Base-by-base conservation (phyloP, 768 basidiomycete species). In the Brasilioporus rufonigricans region DNA sequence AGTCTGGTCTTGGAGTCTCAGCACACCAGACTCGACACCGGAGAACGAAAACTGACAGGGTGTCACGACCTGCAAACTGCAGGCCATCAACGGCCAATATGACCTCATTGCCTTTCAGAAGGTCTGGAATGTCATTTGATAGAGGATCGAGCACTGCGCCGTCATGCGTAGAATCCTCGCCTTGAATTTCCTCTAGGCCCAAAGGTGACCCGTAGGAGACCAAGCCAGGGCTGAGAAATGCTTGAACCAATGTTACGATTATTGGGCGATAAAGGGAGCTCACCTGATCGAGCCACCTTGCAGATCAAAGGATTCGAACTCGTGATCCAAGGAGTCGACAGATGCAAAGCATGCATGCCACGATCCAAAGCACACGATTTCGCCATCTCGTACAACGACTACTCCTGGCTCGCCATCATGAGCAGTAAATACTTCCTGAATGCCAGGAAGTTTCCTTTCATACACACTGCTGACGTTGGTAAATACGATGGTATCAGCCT, bases 1-100 rank as follows among this genome's bases (percentile, higher is more conserved):
- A 89, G 75, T 38, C 90, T 93, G 60, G n/a, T 52, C 12, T 18
- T 19, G 26, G 21, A 27, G 31, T 55, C 5, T 66, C 40, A 47
- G 61, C 19, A 48, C 10, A 43, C 18, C 12, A 23, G 33, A 38
- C 18, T 19, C 5, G 3, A 10, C 26, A 27, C 61, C 36, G 52
- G 48, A n/a, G 39, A 58, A 36, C 32, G 44, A 52, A 26, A 12
- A 62, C 75, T 58, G 60, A 85, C 84, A 84, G 64, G 18, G 78
- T 74, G 50, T 83, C 78, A 11, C 83, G 81, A 18, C 84, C 80
- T 2, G 76, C 77, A 62, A 87, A 91, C 55, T 80, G 79, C 31
- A 90, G 76, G 0, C 92, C 91, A 64, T 94, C 91, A 5, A 80
- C 79, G 10, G 88, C 92, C 32, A 77, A 77, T 23, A 81, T 71